Conservation (phyloP, 306 rosid genomes). For the Prunus padus region DNA sequence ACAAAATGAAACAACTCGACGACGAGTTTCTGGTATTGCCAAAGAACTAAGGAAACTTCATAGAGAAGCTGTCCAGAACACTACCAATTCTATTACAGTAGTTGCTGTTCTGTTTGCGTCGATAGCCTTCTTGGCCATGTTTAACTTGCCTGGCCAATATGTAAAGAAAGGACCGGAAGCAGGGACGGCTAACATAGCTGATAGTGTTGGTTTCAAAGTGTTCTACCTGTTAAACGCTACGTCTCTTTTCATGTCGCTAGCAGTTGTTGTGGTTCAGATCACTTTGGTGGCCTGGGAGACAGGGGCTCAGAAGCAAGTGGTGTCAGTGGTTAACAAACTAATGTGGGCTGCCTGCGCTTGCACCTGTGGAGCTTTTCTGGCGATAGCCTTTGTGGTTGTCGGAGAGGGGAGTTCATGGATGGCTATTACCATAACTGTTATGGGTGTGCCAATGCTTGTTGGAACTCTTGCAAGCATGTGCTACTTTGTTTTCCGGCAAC, state of each 20-base stretch:
- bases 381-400: slow-evolving; percentile 74
- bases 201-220: slow-evolving; percentile 56
- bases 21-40: slow-evolving; percentile 89
- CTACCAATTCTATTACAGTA: slow-evolving; percentile 76
- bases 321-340: slow-evolving; percentile 88
- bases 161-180: slow-evolving; percentile 8
- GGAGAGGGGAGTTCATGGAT: slow-evolving; percentile 65
- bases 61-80: slow-evolving; percentile 89
- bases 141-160: slow-evolving; percentile 95
- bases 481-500: slow-evolving; percentile 88
- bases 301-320: slow-evolving; percentile 82
- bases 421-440: slow-evolving; percentile 69
- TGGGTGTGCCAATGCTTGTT: slow-evolving; percentile 74
- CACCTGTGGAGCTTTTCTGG: slow-evolving; percentile 84
- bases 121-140: slow-evolving; percentile 91
- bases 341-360: slow-evolving; percentile 99
- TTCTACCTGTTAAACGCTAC: slow-evolving; percentile 79
- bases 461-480: slow-evolving; percentile 88
- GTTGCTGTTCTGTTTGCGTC: slow-evolving; percentile 96
- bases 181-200: slow-evolving; percentile 69
- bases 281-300: slow-evolving; percentile 99
- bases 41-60: slow-evolving; percentile 92
- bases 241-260: slow-evolving; percentile 87
- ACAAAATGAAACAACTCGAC: slow-evolving; percentile 77
- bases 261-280: slow-evolving; percentile 95